These are phyloP conservation scores for Rhizomucor miehei DNA, from an alignment of 371 early-diverging fungal species.

Conservation along the genomic window DNA sequence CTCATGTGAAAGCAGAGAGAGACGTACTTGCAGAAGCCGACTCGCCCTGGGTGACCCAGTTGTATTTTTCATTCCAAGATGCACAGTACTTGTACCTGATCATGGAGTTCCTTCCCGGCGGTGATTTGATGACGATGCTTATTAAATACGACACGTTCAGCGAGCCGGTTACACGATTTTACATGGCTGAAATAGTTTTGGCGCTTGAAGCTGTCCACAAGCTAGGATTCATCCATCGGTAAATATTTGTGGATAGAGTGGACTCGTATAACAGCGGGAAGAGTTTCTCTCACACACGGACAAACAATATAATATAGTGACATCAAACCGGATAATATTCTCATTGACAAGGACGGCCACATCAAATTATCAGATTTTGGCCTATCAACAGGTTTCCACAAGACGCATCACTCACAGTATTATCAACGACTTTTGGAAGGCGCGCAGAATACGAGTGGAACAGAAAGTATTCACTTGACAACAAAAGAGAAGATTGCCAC, in stretches of 20 bases:
- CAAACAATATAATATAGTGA: slow-evolving; percentile 45
- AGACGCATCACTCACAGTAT: slow-evolving; percentile 96
- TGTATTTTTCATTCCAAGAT: slow-evolving; percentile 96
- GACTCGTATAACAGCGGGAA: too few relatives aligned
- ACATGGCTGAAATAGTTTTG: slow-evolving; percentile 95
- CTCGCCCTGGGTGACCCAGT: slow-evolving; percentile 98
- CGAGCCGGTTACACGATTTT: slow-evolving; percentile 96
- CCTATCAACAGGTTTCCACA: slow-evolving; percentile 97
- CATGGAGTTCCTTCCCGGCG: slow-evolving; percentile 98
- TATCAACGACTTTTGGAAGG: slow-evolving; percentile 75
- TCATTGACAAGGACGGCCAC: slow-evolving; percentile 83
- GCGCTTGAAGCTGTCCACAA: slow-evolving; percentile 96
- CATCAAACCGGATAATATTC: slow-evolving; percentile 88
- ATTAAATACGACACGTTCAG: slow-evolving; percentile 96
- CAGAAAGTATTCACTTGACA: slow-evolving; percentile 77
- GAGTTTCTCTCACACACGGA: slow-evolving; percentile 6
- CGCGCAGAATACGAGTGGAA: slow-evolving; percentile 48
- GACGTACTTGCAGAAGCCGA: slow-evolving; percentile 96
- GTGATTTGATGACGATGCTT: slow-evolving; percentile 98
- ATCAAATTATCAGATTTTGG: slow-evolving; percentile 96
- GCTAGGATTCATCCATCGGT: slow-evolving; percentile 97
- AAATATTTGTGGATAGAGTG: slow-evolving; percentile 11
- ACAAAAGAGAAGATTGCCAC: slow-evolving; percentile 86
- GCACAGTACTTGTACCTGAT: slow-evolving; percentile 91
- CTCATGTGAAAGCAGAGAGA: slow-evolving; percentile 96